Base-by-base conservation (phyloP, 1,139 yeast species). In the Sugiyamaella pinicola region DNA sequence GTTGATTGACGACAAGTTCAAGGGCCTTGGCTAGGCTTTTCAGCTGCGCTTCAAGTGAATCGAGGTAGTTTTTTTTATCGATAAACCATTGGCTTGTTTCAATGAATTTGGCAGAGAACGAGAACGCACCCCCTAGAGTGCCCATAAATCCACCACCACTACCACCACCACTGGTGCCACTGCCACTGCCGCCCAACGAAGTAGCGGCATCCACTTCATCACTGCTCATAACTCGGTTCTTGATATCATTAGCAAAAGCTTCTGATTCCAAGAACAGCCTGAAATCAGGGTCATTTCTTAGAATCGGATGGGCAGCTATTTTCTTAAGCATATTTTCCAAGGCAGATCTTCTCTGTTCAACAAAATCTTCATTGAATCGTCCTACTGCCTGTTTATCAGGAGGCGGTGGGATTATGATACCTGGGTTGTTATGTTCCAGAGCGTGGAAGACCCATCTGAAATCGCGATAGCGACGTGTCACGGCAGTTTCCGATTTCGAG, bases 341-440 rank as follows among this genome's bases (percentile, higher is more conserved):
- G n/a, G 95, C 89, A 38, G 84, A 74, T 55, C 98, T 76, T 69
- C 99, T 80, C 59, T 82, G 83, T 67, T 91, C 98, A 51, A 93
- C 84, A 64, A 93, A 90, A 63, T 84, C 90, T 61, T 87, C 91
- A 64, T 89, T 88, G 70, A 85, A 86, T 59, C 96, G 76, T 2
- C 96, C 97, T 55, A 91, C 85, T 0, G 89, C 87, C 69, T 93
- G 98, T 66, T 95, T 95, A 35, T 89, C 88, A 1, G 99, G 99
- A 9, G 99, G 98, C 0, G 99, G 96, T 0, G 99, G 99, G 24
- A 95, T 84, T 39, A 95, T 85, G 54, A 80, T 76, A 0, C 99
- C 99, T 28, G 96, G 96, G 65, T 93, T 90, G 62, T 85, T 88
- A 59, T 81, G 81, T 64, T 87, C 89, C 31, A 93, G 74, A 62